Base-by-base conservation (phyloP, 2,329 filamentous ascomycete genomes). In the Sclerotinia borealis region DNA sequence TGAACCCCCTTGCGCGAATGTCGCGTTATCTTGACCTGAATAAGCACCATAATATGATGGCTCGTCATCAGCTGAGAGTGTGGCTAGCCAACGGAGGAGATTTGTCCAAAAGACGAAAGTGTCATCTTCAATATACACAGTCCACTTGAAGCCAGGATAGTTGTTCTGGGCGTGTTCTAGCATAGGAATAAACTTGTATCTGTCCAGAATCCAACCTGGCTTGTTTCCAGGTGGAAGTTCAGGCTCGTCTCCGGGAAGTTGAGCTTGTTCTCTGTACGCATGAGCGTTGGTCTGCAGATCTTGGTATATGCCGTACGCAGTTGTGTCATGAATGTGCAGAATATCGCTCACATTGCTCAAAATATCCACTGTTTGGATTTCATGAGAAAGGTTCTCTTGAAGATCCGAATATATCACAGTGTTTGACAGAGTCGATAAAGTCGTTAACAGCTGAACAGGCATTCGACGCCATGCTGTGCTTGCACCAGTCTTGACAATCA, bases 151-250 rank as follows among this genome's bases (percentile, higher is more conserved):
- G 4, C 39, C 59, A 0, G 65, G 60, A 31, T 43, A 45, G 8
- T 58, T 48, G 29, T 54, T 52, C 4, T 59, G 47, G 1, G 55
- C 59, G 19, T 66, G 63, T 19, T n/a, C 17, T 4, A 66, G 25
- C 63, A 66, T 66, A 10, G 65, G 63, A 8, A 66, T 49, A 41
- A 66, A 66, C 45, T 66, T 65, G 22, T 66, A 65, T 37, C 55
- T 56, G 50, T 66, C 65, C 2, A 65, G 50, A 8, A 51, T 17
- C 65, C 63, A 66, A 7, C 63, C 65, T 11, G 52, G 59, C 22
- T 34, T 27, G 22, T 47, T 41, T 1, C 52, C 63, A 4, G 52
- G 15, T 31, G 37, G 39, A 13, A 50, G 37, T 29, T 22, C 41
- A 36, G 52, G 58, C n/a, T 66, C 63, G 27, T 66, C 65, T 7